Evolutionary conservation across 2,329 filamentous ascomycete genomes (phyloP), one percentile per base, ranked within the genome.

Genomic region (Trichoderma aggressivum): DNA sequence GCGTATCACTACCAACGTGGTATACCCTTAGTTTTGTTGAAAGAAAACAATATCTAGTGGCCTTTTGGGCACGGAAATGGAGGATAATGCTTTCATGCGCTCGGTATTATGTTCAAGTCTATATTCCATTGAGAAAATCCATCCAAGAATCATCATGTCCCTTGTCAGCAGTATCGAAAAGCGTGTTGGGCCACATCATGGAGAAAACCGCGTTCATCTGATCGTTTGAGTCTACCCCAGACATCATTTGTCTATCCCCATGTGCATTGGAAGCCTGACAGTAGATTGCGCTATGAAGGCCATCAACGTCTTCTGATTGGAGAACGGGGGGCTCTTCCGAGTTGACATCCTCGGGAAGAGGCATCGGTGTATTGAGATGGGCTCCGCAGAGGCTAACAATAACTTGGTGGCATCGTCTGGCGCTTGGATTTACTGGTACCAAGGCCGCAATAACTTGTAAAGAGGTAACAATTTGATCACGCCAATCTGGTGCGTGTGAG

Each of bases 151-250:
- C 66, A 26, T 70, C 66, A 7, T 34, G 34, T 21, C 55, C 56
- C 43, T 50, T 61, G 7, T 21, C 43, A 8, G 26, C 34, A 18
- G 39, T 24, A 28, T 62, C 66, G n/a, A 81, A 72, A 0, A 79
- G 76, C 32, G 79, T 77, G 56, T 82, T 83, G 4, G 82, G 83
- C 83, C 83, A 85, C 82, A 84, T 83, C 82, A 84, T 83, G 21
- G 78, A 77, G 63, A 84, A 81, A 1, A 84, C 79, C 26, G 76
- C 80, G 50, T 82, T 81, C 21, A 85, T 80, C 72, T 84, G 82
- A 1, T 81, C 83, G 73, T 84, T 80, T 0, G 82, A 80, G 43
- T 84, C 80, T 12, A 80, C 80, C 6, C 79, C 78, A 0, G 80
- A 77, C 32, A 43, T 53, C 55, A 69, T 61, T 26, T 60, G 43